A percentile compares a stretch with the other conserved stretches of the same genome.
phyloP scores from a whole-genome alignment of 2,329 filamentous ascomycete species.

The Juglanconis sp. region DNA sequence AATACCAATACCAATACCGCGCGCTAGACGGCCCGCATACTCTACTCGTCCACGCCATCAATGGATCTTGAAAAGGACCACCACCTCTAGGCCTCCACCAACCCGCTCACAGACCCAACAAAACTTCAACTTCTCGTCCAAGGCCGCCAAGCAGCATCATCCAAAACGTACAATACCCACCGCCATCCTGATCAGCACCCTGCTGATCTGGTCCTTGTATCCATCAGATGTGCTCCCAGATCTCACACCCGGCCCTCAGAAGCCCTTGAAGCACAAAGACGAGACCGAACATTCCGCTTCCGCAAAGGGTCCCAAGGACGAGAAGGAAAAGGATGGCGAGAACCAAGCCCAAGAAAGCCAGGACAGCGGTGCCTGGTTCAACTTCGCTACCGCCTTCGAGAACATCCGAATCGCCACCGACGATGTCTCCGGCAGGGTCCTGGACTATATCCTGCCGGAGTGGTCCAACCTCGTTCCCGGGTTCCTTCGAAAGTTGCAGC shows the following conservation, averaged over 20 bases:
- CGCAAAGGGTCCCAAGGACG: constrained; percentile 13
- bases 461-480: constrained; percentile 77
- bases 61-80: neutral
- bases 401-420: constrained; percentile 52
- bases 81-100: neutral
- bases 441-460: constrained; percentile 71
- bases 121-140: constrained; percentile 22
- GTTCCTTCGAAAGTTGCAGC: constrained; percentile 78
- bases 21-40: neutral
- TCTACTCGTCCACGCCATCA: neutral
- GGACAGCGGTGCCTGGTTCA: constrained; percentile 41
- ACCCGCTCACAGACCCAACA: constrained; percentile 13
- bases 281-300: constrained; percentile 8
- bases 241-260: neutral
- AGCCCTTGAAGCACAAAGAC: constrained; percentile 16
- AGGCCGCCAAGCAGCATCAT: neutral
- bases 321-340: constrained; percentile 17
- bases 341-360: constrained; percentile 19
- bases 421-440: constrained; percentile 58
- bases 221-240: constrained; percentile 33
- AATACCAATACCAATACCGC: neutral
- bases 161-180: constrained; percentile 24
- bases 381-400: constrained; percentile 46
- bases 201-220: constrained; percentile 38
- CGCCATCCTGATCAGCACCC: constrained; percentile 30